Percentiles rank a stretch among this genome's conserved stretches.
These are phyloP conservation scores for Talaromyces atroroseus DNA, from an alignment of 2,329 filamentous ascomycete species.

Conservation along the genomic window DNA sequence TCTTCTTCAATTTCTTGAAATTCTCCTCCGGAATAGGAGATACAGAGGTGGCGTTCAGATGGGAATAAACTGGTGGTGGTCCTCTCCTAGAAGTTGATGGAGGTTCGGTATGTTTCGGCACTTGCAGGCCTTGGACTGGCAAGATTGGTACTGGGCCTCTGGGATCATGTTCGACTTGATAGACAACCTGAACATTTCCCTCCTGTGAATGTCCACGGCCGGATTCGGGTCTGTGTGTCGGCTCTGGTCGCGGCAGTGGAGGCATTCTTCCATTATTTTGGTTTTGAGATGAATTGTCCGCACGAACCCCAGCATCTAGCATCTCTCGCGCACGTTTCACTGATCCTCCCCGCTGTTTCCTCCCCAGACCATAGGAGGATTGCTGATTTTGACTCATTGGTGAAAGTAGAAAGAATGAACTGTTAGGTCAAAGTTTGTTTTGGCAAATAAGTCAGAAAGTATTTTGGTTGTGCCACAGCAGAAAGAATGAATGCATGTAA, in stretches of 20 bases:
- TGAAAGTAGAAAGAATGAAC: background rate
- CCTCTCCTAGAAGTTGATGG: slow-evolving; percentile 26
- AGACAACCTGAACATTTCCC: slow-evolving; percentile 10
- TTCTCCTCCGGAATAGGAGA: slow-evolving; percentile 70
- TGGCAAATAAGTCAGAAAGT: background rate
- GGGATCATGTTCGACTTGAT: slow-evolving; percentile 9
- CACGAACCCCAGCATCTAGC: slow-evolving; percentile 10
- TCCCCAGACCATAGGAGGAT: background rate
- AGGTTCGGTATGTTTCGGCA: slow-evolving; percentile 21
- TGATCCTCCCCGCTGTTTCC: slow-evolving; percentile 6
- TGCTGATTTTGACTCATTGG: slow-evolving; percentile 12
- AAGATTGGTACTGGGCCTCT: slow-evolving; percentile 9
- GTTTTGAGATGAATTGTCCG: background rate
- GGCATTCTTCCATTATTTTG: slow-evolving; percentile 27
- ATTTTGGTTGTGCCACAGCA: background rate
- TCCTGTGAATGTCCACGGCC: slow-evolving; percentile 2
- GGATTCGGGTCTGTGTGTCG: slow-evolving; percentile 20
- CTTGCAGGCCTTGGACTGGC: slow-evolving; percentile 11
- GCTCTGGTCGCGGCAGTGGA: slow-evolving; percentile 37
- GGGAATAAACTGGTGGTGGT: slow-evolving; percentile 46
- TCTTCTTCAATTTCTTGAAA: slow-evolving; percentile 47
- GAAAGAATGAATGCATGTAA: background rate
- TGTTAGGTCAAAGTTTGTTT: background rate
- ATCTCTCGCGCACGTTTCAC: slow-evolving; percentile 12
- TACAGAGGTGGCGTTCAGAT: slow-evolving; percentile 55